These are phyloP conservation scores for Conoideocrella luteorostrata DNA, from an alignment of 2,329 filamentous ascomycete genomes.

Conservation along the genomic window DNA sequence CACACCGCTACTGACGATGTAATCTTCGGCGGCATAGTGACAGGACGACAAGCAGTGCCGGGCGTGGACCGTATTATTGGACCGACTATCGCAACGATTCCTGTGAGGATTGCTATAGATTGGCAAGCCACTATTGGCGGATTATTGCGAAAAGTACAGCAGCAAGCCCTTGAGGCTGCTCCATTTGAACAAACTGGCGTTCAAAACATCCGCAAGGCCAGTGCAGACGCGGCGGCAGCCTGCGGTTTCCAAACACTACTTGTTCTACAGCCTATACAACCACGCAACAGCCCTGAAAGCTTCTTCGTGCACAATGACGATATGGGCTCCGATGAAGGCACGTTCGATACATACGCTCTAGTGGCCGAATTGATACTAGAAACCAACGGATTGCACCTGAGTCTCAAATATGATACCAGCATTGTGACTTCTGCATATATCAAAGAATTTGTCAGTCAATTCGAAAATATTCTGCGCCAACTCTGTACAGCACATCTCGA, in stretches of 20 bases:
- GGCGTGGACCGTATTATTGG: no score
- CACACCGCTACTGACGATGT: no score
- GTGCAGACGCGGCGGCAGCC: slow-evolving; percentile 9
- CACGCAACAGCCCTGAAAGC: neutral
- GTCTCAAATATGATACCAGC: slow-evolving; percentile 6
- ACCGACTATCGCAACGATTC: no score
- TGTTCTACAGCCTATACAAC: slow-evolving; percentile 5
- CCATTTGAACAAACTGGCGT: slow-evolving; percentile 21
- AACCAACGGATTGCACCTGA: slow-evolving; percentile 4
- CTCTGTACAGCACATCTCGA: slow-evolving; percentile 8
- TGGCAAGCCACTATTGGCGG: no score
- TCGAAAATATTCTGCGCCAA: slow-evolving; percentile 10
- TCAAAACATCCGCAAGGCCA: slow-evolving; percentile 19
- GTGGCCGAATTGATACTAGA: slow-evolving; percentile 3
- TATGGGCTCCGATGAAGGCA: no score
- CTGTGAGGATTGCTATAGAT: no score
- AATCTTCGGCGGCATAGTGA: no score
- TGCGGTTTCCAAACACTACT: slow-evolving; percentile 15
- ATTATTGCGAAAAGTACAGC: no score
- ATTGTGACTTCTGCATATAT: slow-evolving; percentile 9
- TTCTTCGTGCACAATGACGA: no score
- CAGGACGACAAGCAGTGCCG: no score
- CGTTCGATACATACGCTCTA: no score
- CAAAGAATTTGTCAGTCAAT: slow-evolving; percentile 7
- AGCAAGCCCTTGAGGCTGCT: no score